Conservation (phyloP, 192 early-diverging fungal species). For the Radiomyces spectabilis region DNA sequence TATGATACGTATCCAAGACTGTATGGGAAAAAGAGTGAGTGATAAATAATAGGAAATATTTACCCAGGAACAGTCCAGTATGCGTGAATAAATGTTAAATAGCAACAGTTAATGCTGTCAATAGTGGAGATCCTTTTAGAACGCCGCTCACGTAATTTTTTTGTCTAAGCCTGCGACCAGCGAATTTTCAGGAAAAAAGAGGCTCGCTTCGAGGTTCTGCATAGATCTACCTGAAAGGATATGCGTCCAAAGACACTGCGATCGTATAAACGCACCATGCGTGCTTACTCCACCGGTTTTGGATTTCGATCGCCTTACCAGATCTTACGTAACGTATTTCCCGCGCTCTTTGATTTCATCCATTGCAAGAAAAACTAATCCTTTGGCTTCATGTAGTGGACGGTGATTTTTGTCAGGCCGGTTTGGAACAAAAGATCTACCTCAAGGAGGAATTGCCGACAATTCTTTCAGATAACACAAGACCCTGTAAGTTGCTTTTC, state of each 20-base stretch:
- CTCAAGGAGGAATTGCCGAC: constrained; percentile 54
- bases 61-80: no score
- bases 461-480: constrained; percentile 56
- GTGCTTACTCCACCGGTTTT: constrained; percentile 71
- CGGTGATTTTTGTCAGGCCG: constrained; percentile 72
- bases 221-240: no score
- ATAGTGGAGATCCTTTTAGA: no score
- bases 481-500: constrained; percentile 52
- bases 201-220: no score
- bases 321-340: constrained; percentile 55
- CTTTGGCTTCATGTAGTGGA: constrained; percentile 52
- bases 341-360: neutral
- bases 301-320: constrained; percentile 93
- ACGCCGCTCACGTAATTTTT: no score
- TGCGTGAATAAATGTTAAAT: no score
- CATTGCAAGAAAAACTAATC: neutral
- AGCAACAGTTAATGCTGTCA: no score
- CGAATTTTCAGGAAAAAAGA: neutral
- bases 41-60: no score
- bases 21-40: no score
- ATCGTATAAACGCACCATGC: constrained; percentile 74
- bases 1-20: no score
- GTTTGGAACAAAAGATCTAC: constrained; percentile 53
- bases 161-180: no score
- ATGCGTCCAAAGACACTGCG: constrained; percentile 87